Evolutionary conservation across 345 rosid genomes (phyloP).

Genomic region (Turnera subulata): DNA sequence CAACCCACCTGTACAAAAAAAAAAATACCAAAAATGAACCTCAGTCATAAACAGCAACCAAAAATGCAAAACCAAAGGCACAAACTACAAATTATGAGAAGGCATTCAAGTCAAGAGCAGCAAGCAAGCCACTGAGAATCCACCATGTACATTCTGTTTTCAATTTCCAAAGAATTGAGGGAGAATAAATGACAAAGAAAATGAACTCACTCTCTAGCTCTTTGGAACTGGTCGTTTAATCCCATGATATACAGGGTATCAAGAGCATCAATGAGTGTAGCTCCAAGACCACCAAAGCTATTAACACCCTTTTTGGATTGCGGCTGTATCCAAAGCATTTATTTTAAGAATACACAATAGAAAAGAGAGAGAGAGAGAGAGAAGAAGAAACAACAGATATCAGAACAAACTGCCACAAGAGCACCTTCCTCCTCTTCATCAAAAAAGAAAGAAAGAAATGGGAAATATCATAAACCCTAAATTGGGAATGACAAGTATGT

Average conservation of each 20-base stretch:
- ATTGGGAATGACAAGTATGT: neutral
- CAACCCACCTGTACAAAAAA: slow-evolving; percentile 82
- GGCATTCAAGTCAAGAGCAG: neutral
- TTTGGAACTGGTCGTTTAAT: slow-evolving; percentile 77
- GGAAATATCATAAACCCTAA: neutral
- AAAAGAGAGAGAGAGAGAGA: neutral
- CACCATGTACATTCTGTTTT: too few species aligned
- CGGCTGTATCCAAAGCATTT: slow-evolving; percentile 44
- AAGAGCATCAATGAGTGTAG: slow-evolving; percentile 86
- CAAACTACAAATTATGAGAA: neutral
- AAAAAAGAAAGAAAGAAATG: too few species aligned
- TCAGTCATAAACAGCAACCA: neutral
- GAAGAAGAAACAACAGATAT: neutral
- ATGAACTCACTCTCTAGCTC: slow-evolving; percentile 90
- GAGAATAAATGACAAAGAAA: neutral
- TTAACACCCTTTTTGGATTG: slow-evolving; percentile 77
- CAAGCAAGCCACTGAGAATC: neutral
- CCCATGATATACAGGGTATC: slow-evolving; percentile 97
- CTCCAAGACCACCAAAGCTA: slow-evolving; percentile 99
- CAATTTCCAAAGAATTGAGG: neutral
- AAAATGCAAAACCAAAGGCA: neutral
- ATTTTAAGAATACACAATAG: too few species aligned
- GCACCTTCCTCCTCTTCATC: neutral
- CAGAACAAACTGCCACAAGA: too few species aligned
- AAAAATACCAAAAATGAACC: neutral